A percentile compares a stretch with the other conserved stretches of the same genome.
Conservation (phyloP, 257 asterid species). For the Thymus mandschuricus region DNA sequence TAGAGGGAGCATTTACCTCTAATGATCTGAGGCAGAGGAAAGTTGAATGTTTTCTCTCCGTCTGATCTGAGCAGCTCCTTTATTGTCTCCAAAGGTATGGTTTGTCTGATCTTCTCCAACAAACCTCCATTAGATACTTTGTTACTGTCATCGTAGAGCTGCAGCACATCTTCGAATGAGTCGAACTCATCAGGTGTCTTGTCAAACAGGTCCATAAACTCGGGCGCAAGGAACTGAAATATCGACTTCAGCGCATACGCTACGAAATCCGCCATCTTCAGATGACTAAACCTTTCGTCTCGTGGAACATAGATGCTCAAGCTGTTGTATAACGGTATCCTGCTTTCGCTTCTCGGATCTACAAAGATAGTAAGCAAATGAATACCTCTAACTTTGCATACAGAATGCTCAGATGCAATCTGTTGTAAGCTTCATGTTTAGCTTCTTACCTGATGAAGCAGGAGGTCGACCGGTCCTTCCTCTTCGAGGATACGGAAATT, state of each 20-base stretch:
- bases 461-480: conserved; percentile 76
- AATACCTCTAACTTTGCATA: too few relatives aligned
- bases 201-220: conserved; percentile 62
- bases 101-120: conserved; percentile 45
- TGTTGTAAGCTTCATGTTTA: neutral
- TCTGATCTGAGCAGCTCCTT: conserved; percentile 69
- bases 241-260: conserved; percentile 70
- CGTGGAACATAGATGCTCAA: conserved; percentile 75
- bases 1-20: conserved; percentile 43
- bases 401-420: neutral
- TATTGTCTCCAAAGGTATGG: conserved; percentile 57
- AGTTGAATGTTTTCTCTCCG: conserved; percentile 57
- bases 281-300: conserved; percentile 74
- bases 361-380: conserved; percentile 5
- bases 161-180: conserved; percentile 63
- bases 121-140: conserved; percentile 43
- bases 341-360: conserved; percentile 76
- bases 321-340: conserved; percentile 54
- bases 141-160: conserved; percentile 61
- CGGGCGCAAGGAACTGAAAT: conserved; percentile 66
- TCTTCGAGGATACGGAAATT: conserved; percentile 80
- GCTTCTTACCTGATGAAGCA: conserved; percentile 50
- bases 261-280: conserved; percentile 76
- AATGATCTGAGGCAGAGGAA: conserved; percentile 67
- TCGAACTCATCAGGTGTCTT: conserved; percentile 70